Conservation (phyloP, 805 yeast genomes). For the Pichia kluyveri region DNA sequence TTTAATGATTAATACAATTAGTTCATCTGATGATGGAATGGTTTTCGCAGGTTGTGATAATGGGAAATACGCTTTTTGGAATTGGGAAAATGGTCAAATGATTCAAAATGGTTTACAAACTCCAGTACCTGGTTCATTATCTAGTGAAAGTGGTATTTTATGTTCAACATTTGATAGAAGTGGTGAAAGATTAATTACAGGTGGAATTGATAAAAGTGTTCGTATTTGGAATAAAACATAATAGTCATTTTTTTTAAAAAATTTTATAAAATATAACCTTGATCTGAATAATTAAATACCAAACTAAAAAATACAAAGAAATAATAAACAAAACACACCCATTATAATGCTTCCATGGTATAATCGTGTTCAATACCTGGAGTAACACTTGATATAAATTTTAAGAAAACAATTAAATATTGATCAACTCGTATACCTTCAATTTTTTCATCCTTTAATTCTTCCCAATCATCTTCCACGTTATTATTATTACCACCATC, state of each 20-base stretch:
- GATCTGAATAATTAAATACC: too few species aligned
- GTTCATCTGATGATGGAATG: slow-evolving; percentile 51
- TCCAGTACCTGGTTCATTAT: slow-evolving; percentile 62
- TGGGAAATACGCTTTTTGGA: slow-evolving; percentile 70
- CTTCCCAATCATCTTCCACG: slow-evolving; percentile 20
- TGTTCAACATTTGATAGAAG: slow-evolving; percentile 69
- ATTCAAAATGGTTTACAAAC: slow-evolving; percentile 46
- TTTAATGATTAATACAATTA: slow-evolving; percentile 56
- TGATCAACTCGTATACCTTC: slow-evolving; percentile 75
- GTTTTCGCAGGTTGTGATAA: slow-evolving; percentile 79
- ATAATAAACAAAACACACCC: too few species aligned
- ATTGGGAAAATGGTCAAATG: slow-evolving; percentile 62
- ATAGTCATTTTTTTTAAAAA: too few species aligned
- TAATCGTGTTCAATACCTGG: slow-evolving; percentile 97
- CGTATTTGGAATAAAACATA: slow-evolving; percentile 49
- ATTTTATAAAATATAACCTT: too few species aligned
- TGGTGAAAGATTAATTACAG: slow-evolving; percentile 74
- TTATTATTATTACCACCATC: slow-evolving; percentile 10
- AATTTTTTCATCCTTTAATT: slow-evolving; percentile 9
- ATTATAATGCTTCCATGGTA: slow-evolving; percentile 87
- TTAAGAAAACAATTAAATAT: slow-evolving; percentile 78
- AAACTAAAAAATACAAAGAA: too few species aligned
- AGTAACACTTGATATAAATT: slow-evolving; percentile 92
- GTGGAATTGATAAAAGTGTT: slow-evolving; percentile 84
- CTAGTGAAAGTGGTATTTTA: slow-evolving; percentile 58